Conservation (phyloP, 768 basidiomycete species). For the Coprinellus aureogranulatus region DNA sequence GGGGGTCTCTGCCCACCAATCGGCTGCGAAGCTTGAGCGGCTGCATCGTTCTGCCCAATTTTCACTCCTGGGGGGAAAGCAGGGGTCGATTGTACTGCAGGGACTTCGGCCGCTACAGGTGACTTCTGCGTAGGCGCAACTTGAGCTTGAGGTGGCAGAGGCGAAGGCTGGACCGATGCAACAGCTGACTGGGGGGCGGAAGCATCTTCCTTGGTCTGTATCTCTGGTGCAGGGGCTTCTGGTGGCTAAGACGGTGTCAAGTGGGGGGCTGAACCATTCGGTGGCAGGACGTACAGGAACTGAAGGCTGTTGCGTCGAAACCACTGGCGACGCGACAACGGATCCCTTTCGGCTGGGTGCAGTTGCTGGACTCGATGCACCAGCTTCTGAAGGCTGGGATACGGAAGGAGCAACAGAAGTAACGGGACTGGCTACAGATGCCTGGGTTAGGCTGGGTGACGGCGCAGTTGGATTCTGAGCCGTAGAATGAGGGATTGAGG, state of each 20-base stretch:
- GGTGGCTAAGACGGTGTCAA: not conserved
- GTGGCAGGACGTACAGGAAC: constrained; percentile 35
- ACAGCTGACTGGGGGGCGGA: not conserved
- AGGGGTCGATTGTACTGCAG: constrained; percentile 52
- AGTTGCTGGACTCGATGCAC: too few relatives aligned
- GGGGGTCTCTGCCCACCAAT: constrained; percentile 51
- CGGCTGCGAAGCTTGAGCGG: constrained; percentile 27
- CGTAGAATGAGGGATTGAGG: constrained; percentile 26
- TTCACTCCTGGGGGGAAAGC: constrained; percentile 74
- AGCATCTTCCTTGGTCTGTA: not conserved
- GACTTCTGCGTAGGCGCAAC: constrained; percentile 23
- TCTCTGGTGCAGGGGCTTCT: not conserved
- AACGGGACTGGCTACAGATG: constrained; percentile 78
- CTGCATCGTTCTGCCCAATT: constrained; percentile 41
- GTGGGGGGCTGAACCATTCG: not conserved
- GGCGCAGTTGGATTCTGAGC: constrained; percentile 41
- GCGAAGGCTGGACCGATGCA: not conserved
- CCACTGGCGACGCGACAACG: constrained; percentile 44
- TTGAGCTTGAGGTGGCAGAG: constrained; percentile 25
- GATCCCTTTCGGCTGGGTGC: constrained; percentile 46
- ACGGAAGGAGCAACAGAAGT: constrained; percentile 71
- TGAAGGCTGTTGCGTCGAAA: constrained; percentile 40
- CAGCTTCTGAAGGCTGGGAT: constrained; percentile 57
- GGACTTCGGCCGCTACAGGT: constrained; percentile 32
- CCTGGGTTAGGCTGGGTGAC: constrained; percentile 84